These are phyloP conservation scores for Pholiota molesta DNA, from an alignment of 768 basidiomycete genomes.

Conservation along the genomic window DNA sequence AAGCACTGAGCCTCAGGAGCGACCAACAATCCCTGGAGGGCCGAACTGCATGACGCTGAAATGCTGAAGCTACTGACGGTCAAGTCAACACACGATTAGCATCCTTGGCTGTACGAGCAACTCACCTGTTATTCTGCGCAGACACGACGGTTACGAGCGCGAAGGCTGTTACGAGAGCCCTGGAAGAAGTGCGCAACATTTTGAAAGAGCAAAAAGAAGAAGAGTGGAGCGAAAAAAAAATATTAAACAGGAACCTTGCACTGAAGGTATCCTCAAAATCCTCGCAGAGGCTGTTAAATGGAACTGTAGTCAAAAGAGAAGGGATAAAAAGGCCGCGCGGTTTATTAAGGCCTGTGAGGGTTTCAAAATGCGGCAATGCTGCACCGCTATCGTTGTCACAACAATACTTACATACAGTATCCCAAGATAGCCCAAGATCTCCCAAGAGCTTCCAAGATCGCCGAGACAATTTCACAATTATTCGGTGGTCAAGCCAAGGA, in stretches of 20 bases:
- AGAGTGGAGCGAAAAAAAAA: not conserved
- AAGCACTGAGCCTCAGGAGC: slow-evolving; percentile 38
- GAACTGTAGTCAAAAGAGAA: not conserved
- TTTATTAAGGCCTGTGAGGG: not conserved
- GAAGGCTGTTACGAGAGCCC: not conserved
- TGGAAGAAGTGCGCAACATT: slow-evolving; percentile 8
- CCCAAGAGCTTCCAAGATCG: not conserved
- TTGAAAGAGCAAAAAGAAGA: not conserved
- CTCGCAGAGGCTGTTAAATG: not conserved
- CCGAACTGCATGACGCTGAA: slow-evolving; percentile 12
- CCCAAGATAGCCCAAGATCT: not conserved
- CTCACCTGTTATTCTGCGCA: slow-evolving; percentile 7
- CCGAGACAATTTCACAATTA: not conserved
- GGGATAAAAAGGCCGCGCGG: slow-evolving; percentile 2
- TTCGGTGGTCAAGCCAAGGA: too few relatives aligned
- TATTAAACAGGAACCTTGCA: too few relatives aligned
- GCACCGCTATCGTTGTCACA: not conserved
- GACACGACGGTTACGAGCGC: slow-evolving; percentile 5
- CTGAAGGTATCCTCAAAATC: not conserved
- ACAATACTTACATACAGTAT: not conserved
- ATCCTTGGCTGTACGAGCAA: not conserved
- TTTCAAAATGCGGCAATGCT: not conserved
- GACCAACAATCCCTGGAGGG: slow-evolving; percentile 13
- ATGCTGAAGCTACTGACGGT: slow-evolving; percentile 9
- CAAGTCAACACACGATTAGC: not conserved